phyloP scores from a whole-genome alignment of 1,139 yeast genomes.

The Eremothecium gossypii region DNA sequence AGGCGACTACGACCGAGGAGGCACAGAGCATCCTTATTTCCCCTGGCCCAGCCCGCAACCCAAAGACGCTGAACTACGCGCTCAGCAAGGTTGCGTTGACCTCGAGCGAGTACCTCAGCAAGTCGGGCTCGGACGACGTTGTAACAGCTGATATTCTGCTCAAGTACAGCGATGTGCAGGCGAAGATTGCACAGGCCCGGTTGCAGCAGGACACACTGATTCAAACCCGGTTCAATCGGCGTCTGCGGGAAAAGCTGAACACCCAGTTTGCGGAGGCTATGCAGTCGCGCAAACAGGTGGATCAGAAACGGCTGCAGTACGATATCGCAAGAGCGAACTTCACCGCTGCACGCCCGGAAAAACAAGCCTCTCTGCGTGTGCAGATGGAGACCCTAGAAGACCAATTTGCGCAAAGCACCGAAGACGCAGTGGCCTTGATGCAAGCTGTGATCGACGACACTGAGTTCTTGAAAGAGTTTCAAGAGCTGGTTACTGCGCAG shows the following conservation, averaged over 20 bases:
- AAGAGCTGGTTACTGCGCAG: constrained; percentile 70
- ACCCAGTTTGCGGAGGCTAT: constrained; percentile 58
- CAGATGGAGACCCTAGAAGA: constrained; percentile 82
- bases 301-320: constrained; percentile 67
- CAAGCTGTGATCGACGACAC: constrained; percentile 72
- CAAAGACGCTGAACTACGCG: constrained; percentile 81
- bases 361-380: constrained; percentile 65
- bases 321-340: constrained; percentile 71
- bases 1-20: constrained; percentile 72
- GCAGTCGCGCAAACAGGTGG: constrained; percentile 66
- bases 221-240: constrained; percentile 59
- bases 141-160: constrained; percentile 40
- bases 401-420: constrained; percentile 83
- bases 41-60: constrained; percentile 54
- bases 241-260: constrained; percentile 54
- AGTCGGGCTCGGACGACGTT: constrained; percentile 32
- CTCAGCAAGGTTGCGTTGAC: constrained; percentile 65
- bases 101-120: constrained; percentile 33
- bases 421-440: constrained; percentile 80
- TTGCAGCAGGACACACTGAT: constrained; percentile 75
- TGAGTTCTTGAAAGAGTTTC: constrained; percentile 59
- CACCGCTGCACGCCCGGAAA: constrained; percentile 61
- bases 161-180: constrained; percentile 45
- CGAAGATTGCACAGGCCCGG: constrained; percentile 75
- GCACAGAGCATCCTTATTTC: constrained; percentile 67